Evolutionary conservation across 2,329 filamentous ascomycete genomes (phyloP).

Genomic region (Ophiostoma piceae): DNA sequence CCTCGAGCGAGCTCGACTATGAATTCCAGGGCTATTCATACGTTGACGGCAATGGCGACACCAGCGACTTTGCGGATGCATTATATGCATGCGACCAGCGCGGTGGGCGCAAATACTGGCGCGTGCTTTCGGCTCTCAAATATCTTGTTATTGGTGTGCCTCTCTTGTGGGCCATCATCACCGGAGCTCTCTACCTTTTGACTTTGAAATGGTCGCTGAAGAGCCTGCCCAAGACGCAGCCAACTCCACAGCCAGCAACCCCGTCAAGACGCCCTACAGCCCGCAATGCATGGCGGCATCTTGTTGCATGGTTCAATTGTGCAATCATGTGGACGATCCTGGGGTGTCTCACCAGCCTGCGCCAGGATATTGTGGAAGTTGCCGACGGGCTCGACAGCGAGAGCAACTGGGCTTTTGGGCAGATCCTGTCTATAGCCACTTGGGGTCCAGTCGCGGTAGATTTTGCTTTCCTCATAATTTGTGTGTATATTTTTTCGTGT

Average conservation of each 20-base stretch:
- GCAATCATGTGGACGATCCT: constrained; percentile 25
- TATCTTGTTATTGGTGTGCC: background rate
- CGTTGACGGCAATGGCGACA: background rate
- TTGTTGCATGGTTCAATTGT: constrained; percentile 20
- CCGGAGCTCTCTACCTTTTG: background rate
- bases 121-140: background rate
- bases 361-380: constrained; percentile 19
- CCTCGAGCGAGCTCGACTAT: background rate
- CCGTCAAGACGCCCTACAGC: background rate
- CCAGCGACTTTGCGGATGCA: background rate
- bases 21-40: background rate
- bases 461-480: background rate
- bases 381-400: constrained; percentile 22
- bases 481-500: background rate
- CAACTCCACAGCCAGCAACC: background rate
- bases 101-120: background rate
- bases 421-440: constrained; percentile 26
- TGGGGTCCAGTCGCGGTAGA: background rate
- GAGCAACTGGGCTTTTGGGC: constrained; percentile 24
- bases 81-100: background rate
- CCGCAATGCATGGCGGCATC: constrained; percentile 17
- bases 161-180: background rate
- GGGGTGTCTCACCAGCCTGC: background rate
- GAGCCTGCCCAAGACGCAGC: background rate
- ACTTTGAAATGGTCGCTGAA: background rate